Evolutionary conservation across 1,284 basidiomycete species (phyloP), one percentile per base, ranked within the genome.

Genomic region (Moesziomyces antarcticus): DNA sequence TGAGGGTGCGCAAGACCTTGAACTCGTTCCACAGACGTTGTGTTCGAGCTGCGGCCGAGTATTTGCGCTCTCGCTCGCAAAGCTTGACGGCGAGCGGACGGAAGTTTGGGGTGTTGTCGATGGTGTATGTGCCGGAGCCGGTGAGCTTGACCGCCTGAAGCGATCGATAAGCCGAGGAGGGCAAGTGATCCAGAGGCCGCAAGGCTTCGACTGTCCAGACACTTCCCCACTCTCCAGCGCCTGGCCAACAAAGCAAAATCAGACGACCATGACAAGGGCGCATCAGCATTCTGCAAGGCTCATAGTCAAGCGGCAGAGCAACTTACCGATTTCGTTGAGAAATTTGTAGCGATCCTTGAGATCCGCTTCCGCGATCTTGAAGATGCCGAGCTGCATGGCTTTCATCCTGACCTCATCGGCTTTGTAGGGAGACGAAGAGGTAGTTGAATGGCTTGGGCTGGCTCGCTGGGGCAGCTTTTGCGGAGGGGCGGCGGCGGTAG

Each of bases 11-110:
- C 33, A 80, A 41, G n/a, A 76, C 52, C 25, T 79, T 81, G 68
- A 72, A 81, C 49, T 81, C 79, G 63, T 79, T 78, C 77, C 75
- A 76, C 6, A 81, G 71, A 22, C 70, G 62, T 22, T 75, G 61
- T 4, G 70, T 77, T 14, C 75, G 47, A 8, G 70, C 70, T 14
- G 77, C 63, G 1, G 69, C 66, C 3, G 62, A 59, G 25, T 60
- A 63, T 40, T 65, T 73, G 21, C 68, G 56, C 46, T 75, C 61
- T 16, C 73, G 69, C 44, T 71, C 61, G 52, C 73, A 77, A 7
- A 79, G 52, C 48, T 76, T 80, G 60, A 77, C 66, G 7, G 77
- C 78, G 1, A 73, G 55, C 2, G 67, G 66, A 18, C 66, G 70
- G 35, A 64, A 65, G 43, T 64, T 53, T 43, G 54, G 16, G 9